phyloP scores from a whole-genome alignment of 2,329 filamentous ascomycete species.

The Taxawa tesnikishii region DNA sequence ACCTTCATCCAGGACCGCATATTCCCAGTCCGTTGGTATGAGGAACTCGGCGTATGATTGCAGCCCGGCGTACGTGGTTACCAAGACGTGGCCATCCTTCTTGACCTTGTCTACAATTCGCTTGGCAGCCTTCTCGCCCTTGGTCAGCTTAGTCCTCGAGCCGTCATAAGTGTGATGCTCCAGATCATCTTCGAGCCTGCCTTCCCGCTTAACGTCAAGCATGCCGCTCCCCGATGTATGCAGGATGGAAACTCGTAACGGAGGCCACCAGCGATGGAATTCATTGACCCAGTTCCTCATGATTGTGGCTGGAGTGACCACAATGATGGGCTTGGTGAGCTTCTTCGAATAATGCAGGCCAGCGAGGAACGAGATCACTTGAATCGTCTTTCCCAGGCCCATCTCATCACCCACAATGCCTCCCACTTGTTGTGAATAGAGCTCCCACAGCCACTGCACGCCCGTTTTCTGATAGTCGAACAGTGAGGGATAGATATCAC shows the following conservation, averaged over 20 bases:
- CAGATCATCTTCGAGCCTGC: slow-evolving; percentile 49
- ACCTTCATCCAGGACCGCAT: slow-evolving; percentile 88
- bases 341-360: slow-evolving; percentile 85
- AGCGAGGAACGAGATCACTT: slow-evolving; percentile 71
- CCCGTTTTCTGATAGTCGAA: slow-evolving; percentile 97
- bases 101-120: slow-evolving; percentile 74
- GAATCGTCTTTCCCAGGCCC: slow-evolving; percentile 93
- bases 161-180: slow-evolving; percentile 35
- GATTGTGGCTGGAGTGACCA: slow-evolving; percentile 88
- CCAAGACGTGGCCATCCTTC: slow-evolving; percentile 76
- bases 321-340: slow-evolving; percentile 71
- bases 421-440: slow-evolving; percentile 80
- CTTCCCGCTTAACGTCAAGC: slow-evolving; percentile 60
- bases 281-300: slow-evolving; percentile 98
- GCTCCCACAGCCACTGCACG: slow-evolving; percentile 89
- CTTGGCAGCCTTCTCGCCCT: slow-evolving; percentile 57
- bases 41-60: slow-evolving; percentile 80
- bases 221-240: slow-evolving; percentile 95
- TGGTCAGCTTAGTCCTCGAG: slow-evolving; percentile 25
- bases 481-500: slow-evolving; percentile 81
- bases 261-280: slow-evolving; percentile 99
- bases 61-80: slow-evolving; percentile 93
- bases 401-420: slow-evolving; percentile 97
- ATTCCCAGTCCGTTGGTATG: slow-evolving; percentile 78
- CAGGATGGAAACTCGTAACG: slow-evolving; percentile 86